Percentiles rank a stretch among this genome's conserved stretches.
Conservation (phyloP, 371 early-diverging fungal species). For the Haplosporangium sp. region DNA sequence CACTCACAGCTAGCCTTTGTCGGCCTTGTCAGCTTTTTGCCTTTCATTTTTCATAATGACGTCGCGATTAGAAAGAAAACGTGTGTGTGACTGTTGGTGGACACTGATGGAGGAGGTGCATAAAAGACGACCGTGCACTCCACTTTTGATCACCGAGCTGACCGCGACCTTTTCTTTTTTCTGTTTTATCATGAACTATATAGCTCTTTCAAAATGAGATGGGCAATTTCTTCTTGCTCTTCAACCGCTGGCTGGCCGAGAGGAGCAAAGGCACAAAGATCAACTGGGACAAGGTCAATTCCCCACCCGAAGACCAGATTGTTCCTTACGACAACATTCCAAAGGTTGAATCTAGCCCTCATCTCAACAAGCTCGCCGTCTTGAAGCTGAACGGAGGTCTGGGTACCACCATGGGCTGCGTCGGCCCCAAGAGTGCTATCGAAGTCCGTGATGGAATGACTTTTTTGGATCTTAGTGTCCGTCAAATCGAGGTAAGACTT, state of each 20-base stretch:
- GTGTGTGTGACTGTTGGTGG: background rate
- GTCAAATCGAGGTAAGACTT: conserved; percentile 92
- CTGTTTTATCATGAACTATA: background rate
- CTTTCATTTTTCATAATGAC: background rate
- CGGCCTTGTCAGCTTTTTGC: background rate
- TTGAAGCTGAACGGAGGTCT: conserved; percentile 99
- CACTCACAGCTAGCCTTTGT: background rate
- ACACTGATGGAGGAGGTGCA: too few relatives aligned
- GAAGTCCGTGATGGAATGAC: conserved; percentile 99
- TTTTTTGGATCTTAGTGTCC: conserved; percentile 98
- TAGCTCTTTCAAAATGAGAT: conserved; percentile 72
- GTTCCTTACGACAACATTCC: conserved; percentile 80
- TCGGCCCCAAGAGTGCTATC: conserved; percentile 99
- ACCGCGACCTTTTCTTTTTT: background rate
- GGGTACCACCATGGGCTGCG: conserved; percentile 99
- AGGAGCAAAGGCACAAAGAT: conserved; percentile 83
- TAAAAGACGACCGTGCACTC: too few relatives aligned
- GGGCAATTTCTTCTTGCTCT: conserved; percentile 93
- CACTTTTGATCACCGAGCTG: too few relatives aligned
- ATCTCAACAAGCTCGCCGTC: conserved; percentile 94
- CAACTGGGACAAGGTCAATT: conserved; percentile 94
- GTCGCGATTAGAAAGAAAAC: background rate
- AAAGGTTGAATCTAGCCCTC: conserved; percentile 62
- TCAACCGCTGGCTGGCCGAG: conserved; percentile 87
- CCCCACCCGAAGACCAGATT: conserved; percentile 89